phyloP scores from a whole-genome alignment of 495 filamentous ascomycete species.

The Usnea hakonensis region DNA sequence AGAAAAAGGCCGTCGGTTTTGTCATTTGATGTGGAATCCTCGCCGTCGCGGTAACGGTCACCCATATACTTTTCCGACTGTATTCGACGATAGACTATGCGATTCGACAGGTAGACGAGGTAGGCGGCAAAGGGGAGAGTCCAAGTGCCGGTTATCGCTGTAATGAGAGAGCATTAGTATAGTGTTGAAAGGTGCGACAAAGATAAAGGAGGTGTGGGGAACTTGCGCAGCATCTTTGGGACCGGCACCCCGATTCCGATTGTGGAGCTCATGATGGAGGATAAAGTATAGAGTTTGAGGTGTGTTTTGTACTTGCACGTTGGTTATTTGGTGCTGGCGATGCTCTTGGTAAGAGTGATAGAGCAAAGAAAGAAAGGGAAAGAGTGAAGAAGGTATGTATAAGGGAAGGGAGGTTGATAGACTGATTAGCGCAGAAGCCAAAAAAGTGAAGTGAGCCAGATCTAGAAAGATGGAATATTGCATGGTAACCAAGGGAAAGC shows the following conservation, averaged over 20 bases:
- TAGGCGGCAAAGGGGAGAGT: conserved; percentile 40
- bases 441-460: too few species aligned
- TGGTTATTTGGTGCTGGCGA: not conserved
- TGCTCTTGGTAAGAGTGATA: not conserved
- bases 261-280: conserved; percentile 22
- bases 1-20: conserved; percentile 25
- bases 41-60: conserved; percentile 21
- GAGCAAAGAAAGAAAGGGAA: too few species aligned
- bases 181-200: too few species aligned
- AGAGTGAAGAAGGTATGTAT: too few species aligned
- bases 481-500: not conserved
- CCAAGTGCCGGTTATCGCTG: conserved; percentile 40
- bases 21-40: conserved; percentile 2
- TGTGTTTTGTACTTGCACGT: not conserved
- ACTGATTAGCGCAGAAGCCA: too few species aligned
- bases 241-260: conserved; percentile 27
- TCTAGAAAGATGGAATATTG: too few species aligned
- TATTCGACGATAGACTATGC: conserved; percentile 35
- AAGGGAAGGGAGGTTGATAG: too few species aligned
- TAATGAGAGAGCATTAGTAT: conserved; percentile 3
- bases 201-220: not conserved
- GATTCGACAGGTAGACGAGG: conserved; percentile 34
- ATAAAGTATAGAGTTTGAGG: not conserved
- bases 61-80: conserved; percentile 30
- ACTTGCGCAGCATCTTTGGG: conserved; percentile 28